phyloP scores from a whole-genome alignment of 2,329 filamentous ascomycete species.

The Aphanoascus verrucosus region DNA sequence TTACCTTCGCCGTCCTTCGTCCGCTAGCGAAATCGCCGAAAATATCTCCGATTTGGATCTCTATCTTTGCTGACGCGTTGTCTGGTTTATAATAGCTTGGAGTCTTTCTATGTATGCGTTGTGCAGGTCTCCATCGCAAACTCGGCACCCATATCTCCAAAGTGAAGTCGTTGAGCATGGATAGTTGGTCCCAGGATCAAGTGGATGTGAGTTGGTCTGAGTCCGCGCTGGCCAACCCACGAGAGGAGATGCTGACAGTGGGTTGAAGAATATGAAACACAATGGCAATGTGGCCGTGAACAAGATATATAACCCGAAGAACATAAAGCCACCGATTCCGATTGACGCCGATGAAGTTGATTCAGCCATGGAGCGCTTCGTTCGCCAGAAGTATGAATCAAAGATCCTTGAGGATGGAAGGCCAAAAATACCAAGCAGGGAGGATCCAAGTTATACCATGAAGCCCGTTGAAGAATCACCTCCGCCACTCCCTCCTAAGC shows the following conservation, averaged over 20 bases:
- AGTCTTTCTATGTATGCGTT: constrained; percentile 95
- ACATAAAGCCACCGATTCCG: constrained; percentile 70
- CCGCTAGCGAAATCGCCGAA: constrained; percentile 7
- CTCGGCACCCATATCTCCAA: constrained; percentile 96
- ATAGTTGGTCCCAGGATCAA: constrained; percentile 91
- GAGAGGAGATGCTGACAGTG: constrained; percentile 14
- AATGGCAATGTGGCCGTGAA: constrained; percentile 81
- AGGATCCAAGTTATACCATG: constrained; percentile 46
- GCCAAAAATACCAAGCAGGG: constrained; percentile 38
- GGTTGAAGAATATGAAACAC: constrained; percentile 73
- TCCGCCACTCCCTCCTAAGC: constrained; percentile 51
- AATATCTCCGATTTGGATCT: neutral
- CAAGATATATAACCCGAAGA: constrained; percentile 76
- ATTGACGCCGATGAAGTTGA: constrained; percentile 88
- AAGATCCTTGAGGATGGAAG: constrained; percentile 42
- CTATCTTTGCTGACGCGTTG: constrained; percentile 1
- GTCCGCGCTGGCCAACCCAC: neutral
- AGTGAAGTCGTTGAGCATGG: constrained; percentile 97
- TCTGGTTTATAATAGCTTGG: constrained; percentile 53
- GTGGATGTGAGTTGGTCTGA: constrained; percentile 61
- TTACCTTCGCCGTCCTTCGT: neutral
- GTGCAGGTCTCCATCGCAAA: constrained; percentile 88
- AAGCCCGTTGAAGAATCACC: constrained; percentile 45
- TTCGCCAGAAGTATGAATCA: constrained; percentile 84
- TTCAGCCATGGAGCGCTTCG: constrained; percentile 88